Evolutionary conservation across 1,284 basidiomycete species (phyloP), one percentile per base, ranked within the genome.

Genomic region (Leucoagaricus sp.): DNA sequence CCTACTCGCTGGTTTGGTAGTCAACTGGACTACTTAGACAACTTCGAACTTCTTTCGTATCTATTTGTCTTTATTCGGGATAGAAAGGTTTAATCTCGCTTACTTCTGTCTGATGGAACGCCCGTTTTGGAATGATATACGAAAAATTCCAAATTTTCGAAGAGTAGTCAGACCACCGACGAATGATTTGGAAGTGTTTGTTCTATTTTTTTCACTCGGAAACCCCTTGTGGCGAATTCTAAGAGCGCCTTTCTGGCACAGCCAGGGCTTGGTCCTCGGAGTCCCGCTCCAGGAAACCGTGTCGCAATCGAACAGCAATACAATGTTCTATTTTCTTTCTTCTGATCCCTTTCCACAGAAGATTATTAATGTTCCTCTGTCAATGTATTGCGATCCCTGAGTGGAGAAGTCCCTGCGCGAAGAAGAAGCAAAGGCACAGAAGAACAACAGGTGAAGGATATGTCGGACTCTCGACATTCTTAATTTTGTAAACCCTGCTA

Each of bases 221-320:
- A 33, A 28, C 38, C 33, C 23, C 38, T 6, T 42, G 33, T 23
- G 33, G 48, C n/a, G 19, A 3, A n/a, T 13, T 25, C 28, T 29
- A 12, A 10, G 26, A 13, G 21, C 9, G 25, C 36, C n/a, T 31
- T 42, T 6, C 4, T 15, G 19, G 17, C 8, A 15, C 12, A 31
- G 17, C 44, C 28, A 52, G 28, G 28, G 38, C 17, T 13, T n/a
- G 17, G n/a, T 50, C 49, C 49, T 50, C 49, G 49, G 49, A 50
- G 19, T 31, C 13, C 49, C 34, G 36, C 26, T 15, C 31, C 31
- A 42, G 13, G 19, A 21, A 45, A 25, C 17, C 26, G 7, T 28
- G 25, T 33, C 13, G 31, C 31, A 7, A 33, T 33, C 25, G 29
- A 28, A 10, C 50, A 19, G 19, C 29, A 12, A 23, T 5, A 31